These are phyloP conservation scores for Diaporthe citri DNA, from an alignment of 2,329 filamentous ascomycete genomes.

Conservation along the genomic window DNA sequence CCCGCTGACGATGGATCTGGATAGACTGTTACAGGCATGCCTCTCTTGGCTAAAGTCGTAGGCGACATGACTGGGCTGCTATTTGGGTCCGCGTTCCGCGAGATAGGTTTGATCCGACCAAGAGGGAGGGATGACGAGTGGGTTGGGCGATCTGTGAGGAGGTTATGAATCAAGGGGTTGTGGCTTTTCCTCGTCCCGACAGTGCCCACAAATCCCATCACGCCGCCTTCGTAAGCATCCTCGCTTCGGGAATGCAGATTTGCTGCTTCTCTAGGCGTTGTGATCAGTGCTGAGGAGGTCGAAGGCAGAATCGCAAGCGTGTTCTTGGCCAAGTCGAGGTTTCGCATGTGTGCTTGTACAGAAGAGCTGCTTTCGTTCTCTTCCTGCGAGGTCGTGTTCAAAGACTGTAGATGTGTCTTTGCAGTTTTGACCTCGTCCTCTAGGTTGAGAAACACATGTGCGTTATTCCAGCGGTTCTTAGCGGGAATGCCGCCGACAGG, in stretches of 20 bases:
- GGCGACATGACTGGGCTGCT: conserved; percentile 50
- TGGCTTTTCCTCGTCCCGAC: conserved; percentile 68
- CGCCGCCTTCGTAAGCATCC: conserved; percentile 54
- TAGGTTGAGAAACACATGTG: conserved; percentile 91
- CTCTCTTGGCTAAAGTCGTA: conserved; percentile 88
- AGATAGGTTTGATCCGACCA: conserved; percentile 67
- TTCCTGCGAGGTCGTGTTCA: conserved; percentile 38
- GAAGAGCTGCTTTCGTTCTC: conserved; percentile 43
- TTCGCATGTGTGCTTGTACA: conserved; percentile 69
- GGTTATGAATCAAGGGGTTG: conserved; percentile 94
- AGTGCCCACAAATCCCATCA: conserved; percentile 61
- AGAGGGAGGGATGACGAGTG: conserved; percentile 91
- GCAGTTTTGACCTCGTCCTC: conserved; percentile 87
- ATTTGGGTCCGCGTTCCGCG: conserved; percentile 33
- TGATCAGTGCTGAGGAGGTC: conserved; percentile 88
- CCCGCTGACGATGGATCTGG: conserved; percentile 75
- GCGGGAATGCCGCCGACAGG: conserved; percentile 87
- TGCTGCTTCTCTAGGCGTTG: conserved; percentile 87
- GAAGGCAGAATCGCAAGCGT: conserved; percentile 83
- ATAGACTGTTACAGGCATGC: conserved; percentile 88
- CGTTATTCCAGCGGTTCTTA: conserved; percentile 68
- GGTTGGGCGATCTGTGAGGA: conserved; percentile 93
- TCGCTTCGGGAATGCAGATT: conserved; percentile 54
- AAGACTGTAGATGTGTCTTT: conserved; percentile 67
- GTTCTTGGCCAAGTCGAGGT: conserved; percentile 78